Conservation (phyloP, 140 eudicot genomes). For the Cichorium intybus region DNA sequence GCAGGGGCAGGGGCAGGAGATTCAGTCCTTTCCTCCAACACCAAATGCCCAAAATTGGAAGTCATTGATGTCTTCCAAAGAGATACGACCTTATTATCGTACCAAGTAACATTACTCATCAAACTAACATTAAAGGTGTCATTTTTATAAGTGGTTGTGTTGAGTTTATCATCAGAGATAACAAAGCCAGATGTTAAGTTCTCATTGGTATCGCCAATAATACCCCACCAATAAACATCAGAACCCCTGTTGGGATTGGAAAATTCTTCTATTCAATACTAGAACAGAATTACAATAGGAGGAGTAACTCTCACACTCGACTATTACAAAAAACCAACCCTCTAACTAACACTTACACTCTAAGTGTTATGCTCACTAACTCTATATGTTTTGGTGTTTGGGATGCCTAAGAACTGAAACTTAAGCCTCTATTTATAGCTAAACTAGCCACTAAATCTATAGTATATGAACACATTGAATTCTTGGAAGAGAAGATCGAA, state of each 20-base stretch:
- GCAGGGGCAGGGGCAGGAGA: too few species aligned
- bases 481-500: too few species aligned
- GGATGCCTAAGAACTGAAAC: too few species aligned
- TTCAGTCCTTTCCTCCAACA: conserved; percentile 21
- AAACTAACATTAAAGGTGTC: conserved; percentile 51
- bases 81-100: conserved; percentile 53
- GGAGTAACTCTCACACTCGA: too few species aligned
- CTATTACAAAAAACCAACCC: too few species aligned
- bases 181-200: conserved; percentile 72
- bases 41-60: conserved; percentile 72
- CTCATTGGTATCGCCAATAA: conserved; percentile 43
- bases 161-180: conserved; percentile 53
- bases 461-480: too few species aligned
- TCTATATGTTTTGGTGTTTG: too few species aligned
- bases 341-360: too few species aligned
- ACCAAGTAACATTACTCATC: conserved; percentile 70
- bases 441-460: too few species aligned
- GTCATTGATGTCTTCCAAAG: conserved; percentile 65
- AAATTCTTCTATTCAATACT: too few species aligned
- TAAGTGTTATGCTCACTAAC: conserved; percentile 64
- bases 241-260: conserved; percentile 57
- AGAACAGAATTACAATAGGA: too few species aligned
- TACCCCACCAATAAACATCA: conserved; percentile 95
- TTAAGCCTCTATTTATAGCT: too few species aligned
- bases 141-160: conserved; percentile 50